phyloP scores from a whole-genome alignment of 805 yeast species.

The Ogataea angusta region DNA sequence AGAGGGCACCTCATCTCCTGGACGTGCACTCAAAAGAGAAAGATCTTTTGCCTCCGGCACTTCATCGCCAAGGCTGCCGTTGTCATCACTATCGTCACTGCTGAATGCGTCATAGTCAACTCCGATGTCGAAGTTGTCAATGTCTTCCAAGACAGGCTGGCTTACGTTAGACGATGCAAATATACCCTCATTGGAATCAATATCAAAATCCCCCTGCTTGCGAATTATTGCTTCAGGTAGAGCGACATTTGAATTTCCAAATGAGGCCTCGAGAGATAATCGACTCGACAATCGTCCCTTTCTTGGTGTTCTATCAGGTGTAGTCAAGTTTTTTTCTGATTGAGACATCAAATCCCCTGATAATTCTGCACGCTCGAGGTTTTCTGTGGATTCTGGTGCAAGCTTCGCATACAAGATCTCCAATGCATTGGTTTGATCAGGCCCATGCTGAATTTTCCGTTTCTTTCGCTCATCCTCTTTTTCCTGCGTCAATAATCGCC shows the following conservation, averaged over 20 bases:
- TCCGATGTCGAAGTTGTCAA: slow-evolving; percentile 3
- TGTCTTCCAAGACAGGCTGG: slow-evolving; percentile 9
- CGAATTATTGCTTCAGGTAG: slow-evolving; percentile 34
- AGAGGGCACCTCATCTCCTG: slow-evolving; percentile 7
- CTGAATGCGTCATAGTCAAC: slow-evolving; percentile 3
- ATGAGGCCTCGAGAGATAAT: slow-evolving; percentile 26
- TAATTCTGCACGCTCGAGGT: neutral
- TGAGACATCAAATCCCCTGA: neutral
- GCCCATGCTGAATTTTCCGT: slow-evolving; percentile 15
- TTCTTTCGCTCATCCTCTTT: slow-evolving; percentile 21
- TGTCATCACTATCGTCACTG: slow-evolving; percentile 1
- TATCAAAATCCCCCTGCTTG: slow-evolving; percentile 28
- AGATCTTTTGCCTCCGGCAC: slow-evolving; percentile 16
- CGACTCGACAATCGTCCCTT: slow-evolving; percentile 23
- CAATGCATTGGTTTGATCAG: slow-evolving; percentile 9
- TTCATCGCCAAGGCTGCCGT: neutral
- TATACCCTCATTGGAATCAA: slow-evolving; percentile 16
- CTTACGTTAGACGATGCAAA: slow-evolving; percentile 5
- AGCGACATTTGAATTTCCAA: slow-evolving; percentile 32
- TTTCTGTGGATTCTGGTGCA: neutral
- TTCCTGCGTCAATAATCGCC: slow-evolving; percentile 28
- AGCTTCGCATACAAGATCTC: slow-evolving; percentile 16
- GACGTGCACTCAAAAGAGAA: slow-evolving; percentile 14
- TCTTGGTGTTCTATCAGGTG: slow-evolving; percentile 22
- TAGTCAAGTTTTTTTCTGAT: neutral